These are phyloP conservation scores for Posidonia oceanica DNA, from an alignment of 116 monocot genomes.

Conservation along the genomic window DNA sequence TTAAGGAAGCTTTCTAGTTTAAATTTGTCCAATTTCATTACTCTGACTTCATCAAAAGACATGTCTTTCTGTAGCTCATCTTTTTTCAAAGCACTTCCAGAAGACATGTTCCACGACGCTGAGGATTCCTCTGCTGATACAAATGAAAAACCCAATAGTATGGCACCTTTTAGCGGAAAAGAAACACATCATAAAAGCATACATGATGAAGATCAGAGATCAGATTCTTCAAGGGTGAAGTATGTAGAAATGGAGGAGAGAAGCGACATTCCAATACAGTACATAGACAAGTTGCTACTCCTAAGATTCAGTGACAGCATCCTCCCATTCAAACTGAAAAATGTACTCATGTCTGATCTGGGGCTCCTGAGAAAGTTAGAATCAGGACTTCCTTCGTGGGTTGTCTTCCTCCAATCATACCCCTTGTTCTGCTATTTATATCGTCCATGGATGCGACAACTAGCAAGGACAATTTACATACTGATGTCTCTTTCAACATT, in stretches of 20 bases:
- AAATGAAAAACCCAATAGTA: background rate
- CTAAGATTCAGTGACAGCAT: conserved; percentile 36
- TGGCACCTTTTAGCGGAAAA: background rate
- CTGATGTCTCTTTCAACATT: conserved; percentile 40
- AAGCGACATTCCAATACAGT: conserved; percentile 15
- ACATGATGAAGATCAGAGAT: background rate
- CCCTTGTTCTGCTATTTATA: conserved; percentile 50
- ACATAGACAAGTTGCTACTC: conserved; percentile 23
- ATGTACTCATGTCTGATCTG: conserved; percentile 36
- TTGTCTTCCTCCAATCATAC: conserved; percentile 60
- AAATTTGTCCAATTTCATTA: conserved; percentile 10
- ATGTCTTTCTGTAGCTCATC: conserved; percentile 4
- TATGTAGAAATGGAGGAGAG: background rate
- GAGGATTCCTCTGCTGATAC: conserved; percentile 10
- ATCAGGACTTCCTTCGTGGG: conserved; percentile 60
- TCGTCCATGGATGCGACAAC: conserved; percentile 53
- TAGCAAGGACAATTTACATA: conserved; percentile 33
- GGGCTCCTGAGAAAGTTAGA: conserved; percentile 52
- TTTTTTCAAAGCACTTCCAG: conserved; percentile 8
- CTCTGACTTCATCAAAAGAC: conserved; percentile 10
- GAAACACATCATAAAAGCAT: background rate
- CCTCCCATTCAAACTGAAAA: conserved; percentile 35
- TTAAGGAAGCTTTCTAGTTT: conserved; percentile 22
- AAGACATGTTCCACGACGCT: conserved; percentile 32
- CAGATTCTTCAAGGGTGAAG: background rate